phyloP scores from a whole-genome alignment of 768 basidiomycete genomes.

The Suillus cothurnatus region DNA sequence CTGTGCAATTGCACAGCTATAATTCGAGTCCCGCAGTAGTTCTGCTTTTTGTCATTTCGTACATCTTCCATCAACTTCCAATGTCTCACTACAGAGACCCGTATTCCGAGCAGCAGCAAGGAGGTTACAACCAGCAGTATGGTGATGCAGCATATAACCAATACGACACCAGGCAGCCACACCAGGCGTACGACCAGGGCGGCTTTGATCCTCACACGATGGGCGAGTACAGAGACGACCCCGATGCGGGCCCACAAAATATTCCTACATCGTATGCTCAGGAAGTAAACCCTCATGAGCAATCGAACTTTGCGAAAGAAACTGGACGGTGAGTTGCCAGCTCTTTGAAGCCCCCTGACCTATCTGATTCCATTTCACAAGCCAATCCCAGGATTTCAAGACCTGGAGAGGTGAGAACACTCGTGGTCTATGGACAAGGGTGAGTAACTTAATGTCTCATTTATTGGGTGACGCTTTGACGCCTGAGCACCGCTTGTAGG shows the following conservation, averaged over 20 bases:
- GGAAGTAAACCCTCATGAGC: constrained; percentile 42
- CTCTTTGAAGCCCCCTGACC: constrained; percentile 8
- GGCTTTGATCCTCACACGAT: constrained; percentile 33
- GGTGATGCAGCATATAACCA: constrained; percentile 45
- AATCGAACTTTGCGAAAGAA: constrained; percentile 41
- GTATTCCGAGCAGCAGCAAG: constrained; percentile 40
- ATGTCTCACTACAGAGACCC: constrained; percentile 61
- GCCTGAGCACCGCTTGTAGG: constrained; percentile 39
- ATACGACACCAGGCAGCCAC: constrained; percentile 45
- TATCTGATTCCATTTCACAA: constrained; percentile 12
- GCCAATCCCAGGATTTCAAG: constrained; percentile 38
- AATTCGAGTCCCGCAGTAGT: background rate
- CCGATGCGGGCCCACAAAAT: constrained; percentile 21
- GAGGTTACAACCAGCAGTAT: constrained; percentile 35
- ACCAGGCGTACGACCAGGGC: constrained; percentile 56
- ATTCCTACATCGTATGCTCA: constrained; percentile 14
- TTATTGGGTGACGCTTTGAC: background rate
- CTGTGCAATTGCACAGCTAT: constrained; percentile 6
- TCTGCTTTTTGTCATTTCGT: background rate
- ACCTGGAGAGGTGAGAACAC: constrained; percentile 58
- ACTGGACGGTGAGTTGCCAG: background rate
- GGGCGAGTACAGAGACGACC: constrained; percentile 42
- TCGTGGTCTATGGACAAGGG: constrained; percentile 72
- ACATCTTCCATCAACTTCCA: constrained; percentile 7
- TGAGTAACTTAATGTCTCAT: constrained; percentile 22